Base-by-base conservation (phyloP, 257 asterid genomes). In the Primulina eburnea region DNA sequence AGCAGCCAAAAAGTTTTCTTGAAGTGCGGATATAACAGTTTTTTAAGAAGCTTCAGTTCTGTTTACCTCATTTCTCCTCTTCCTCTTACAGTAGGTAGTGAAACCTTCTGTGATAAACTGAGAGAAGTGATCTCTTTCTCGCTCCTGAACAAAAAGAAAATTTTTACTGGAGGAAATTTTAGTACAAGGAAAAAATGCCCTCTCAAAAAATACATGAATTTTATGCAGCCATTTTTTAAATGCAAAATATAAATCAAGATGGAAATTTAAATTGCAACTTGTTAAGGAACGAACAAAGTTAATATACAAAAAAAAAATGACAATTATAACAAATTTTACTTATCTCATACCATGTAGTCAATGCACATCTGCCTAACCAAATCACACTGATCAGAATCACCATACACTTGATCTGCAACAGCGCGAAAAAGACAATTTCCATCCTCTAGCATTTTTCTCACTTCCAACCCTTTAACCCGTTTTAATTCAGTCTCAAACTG, bases 351-450 rank as follows among this genome's bases (percentile, higher is more conserved):
- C 99, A 94, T 89, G 83, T 94, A 94, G 77, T 94, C 99, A 59
- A 94, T 89, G 92, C 96, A 94, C 97, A 94, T 84, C 89, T 94
- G 99, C 84, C 99, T 89, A 76, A 83, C 96, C 94, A 84, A 77
- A 84, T 88, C 96, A 81, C 83, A 89, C 64, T 69, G 67, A 70
- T 92, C 97, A 69, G 98, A 89, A 78, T 94, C 99, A 21, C 99
- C 99, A 85, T 94, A 92, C 53, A 94, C 99, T 88, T 88, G 98
- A 83, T 94, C 96, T 28, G 97, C 98, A 83, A 94, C 99, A 76
- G 99, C 98, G 73, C 99, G 96, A 62, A 94, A 94, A 67, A 94
- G 96, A 73, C 99, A 94, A 82, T 94, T 94, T 56, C 99, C 99
- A 65, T 94, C 99, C 82, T 88, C 97, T 33, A 85, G 68, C 99